Percentiles rank a stretch among this genome's conserved stretches.
These are phyloP conservation scores for Prunus campanulata DNA, from an alignment of 306 rosid species.

Conservation along the genomic window DNA sequence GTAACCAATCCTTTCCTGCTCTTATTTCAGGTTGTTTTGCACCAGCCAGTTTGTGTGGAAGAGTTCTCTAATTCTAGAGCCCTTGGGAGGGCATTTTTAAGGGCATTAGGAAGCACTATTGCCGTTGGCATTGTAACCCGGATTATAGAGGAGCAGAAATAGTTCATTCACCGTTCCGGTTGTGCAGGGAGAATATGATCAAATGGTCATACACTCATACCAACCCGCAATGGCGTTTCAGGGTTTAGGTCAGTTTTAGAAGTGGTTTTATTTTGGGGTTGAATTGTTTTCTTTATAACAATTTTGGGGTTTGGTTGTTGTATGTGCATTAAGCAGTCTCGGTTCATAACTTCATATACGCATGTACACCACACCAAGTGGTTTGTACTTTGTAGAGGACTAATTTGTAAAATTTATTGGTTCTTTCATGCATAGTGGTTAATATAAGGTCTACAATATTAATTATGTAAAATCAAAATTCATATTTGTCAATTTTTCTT, in stretches of 20 bases:
- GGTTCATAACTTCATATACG: neutral
- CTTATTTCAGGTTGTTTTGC: constrained; percentile 61
- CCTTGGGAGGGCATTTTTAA: constrained; percentile 79
- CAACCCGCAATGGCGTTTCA: neutral
- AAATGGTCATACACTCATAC: neutral
- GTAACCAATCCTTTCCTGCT: neutral
- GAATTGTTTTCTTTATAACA: neutral
- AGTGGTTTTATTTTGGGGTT: neutral
- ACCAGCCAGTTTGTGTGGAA: constrained; percentile 70
- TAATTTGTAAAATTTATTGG: neutral
- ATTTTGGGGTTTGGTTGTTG: neutral
- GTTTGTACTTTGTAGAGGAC: neutral
- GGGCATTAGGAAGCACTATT: constrained; percentile 78
- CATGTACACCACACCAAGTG: neutral
- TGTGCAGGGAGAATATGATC: neutral
- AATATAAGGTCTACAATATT: neutral
- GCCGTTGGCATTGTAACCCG: constrained; percentile 80
- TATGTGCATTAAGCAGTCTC: constrained; percentile 1
- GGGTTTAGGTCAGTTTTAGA: neutral
- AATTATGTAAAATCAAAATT: neutral
- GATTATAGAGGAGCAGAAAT: constrained; percentile 49
- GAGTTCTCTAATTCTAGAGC: constrained; percentile 68
- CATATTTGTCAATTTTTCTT: neutral
- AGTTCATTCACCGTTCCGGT: neutral
- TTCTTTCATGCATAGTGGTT: constrained; percentile 10